Conservation (phyloP, 2,329 filamentous ascomycete species). For the Chaetomiaceae sp. region DNA sequence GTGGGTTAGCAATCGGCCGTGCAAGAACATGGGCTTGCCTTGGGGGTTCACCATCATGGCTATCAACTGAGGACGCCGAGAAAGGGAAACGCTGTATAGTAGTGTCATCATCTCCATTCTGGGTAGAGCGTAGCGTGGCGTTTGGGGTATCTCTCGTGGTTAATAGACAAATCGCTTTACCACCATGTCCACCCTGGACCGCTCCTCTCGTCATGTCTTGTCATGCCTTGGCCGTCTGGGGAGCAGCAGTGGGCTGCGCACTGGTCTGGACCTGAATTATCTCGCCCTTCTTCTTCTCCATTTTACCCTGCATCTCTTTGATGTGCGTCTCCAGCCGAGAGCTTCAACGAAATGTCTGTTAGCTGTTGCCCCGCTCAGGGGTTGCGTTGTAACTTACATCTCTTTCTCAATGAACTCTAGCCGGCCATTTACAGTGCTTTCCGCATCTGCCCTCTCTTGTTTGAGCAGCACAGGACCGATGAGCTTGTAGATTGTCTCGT, state of each 20-base stretch:
- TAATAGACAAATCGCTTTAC: background rate
- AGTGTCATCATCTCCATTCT: slow-evolving; percentile 20
- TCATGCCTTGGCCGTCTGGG: slow-evolving; percentile 30
- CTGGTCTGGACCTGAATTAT: slow-evolving; percentile 54
- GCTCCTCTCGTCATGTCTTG: background rate
- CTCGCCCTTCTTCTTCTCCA: slow-evolving; percentile 56
- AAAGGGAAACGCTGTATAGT: slow-evolving; percentile 10
- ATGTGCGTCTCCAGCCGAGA: slow-evolving; percentile 47
- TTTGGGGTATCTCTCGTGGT: slow-evolving; percentile 17
- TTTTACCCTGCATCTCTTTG: slow-evolving; percentile 51
- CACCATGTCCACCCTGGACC: background rate
- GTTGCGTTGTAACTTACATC: slow-evolving; percentile 60
- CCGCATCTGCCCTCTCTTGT: slow-evolving; percentile 87
- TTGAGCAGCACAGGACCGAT: slow-evolving; percentile 89
- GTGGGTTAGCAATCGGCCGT: slow-evolving; percentile 30
- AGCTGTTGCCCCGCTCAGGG: background rate
- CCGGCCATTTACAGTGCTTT: slow-evolving; percentile 83
- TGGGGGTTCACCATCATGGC: slow-evolving; percentile 38
- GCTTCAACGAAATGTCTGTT: slow-evolving; percentile 20
- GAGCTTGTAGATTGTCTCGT: slow-evolving; percentile 92
- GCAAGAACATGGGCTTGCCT: slow-evolving; percentile 36
- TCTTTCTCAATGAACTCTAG: slow-evolving; percentile 91
- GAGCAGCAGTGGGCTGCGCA: slow-evolving; percentile 41
- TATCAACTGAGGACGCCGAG: slow-evolving; percentile 30
- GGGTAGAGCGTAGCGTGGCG: slow-evolving; percentile 16